phyloP scores from a whole-genome alignment of 495 filamentous ascomycete species.

The Penicillium coffeae region DNA sequence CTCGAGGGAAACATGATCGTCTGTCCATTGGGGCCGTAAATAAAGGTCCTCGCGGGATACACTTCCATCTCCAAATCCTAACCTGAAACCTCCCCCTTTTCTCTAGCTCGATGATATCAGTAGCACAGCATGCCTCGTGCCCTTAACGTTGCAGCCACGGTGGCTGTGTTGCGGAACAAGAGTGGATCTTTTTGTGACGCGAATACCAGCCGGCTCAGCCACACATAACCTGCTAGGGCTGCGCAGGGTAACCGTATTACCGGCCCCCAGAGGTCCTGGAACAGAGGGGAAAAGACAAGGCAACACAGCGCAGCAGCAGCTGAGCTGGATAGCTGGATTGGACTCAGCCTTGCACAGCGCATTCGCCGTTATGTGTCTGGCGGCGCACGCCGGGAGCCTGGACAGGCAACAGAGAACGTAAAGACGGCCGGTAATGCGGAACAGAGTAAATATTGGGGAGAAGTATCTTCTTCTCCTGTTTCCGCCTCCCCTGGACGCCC shows the following conservation, averaged over 20 bases:
- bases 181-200: conserved; percentile 20
- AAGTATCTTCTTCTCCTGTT: not conserved
- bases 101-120: conserved; percentile 19
- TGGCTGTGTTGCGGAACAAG: conserved; percentile 17
- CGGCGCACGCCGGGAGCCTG: too few relatives aligned
- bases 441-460: too few relatives aligned
- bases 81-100: conserved; percentile 6
- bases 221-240: conserved; percentile 22
- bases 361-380: too few relatives aligned
- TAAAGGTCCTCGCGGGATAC: too few relatives aligned
- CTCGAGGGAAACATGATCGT: too few relatives aligned
- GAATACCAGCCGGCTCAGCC: conserved; percentile 18
- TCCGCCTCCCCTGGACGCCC: not conserved
- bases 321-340: too few relatives aligned
- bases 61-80: too few relatives aligned
- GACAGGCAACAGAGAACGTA: too few relatives aligned
- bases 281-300: conserved; percentile 5
- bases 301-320: not conserved
- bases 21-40: not conserved
- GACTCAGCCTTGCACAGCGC: too few relatives aligned
- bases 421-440: too few relatives aligned
- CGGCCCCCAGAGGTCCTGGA: not conserved
- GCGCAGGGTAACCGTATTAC: conserved; percentile 16
- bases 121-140: conserved; percentile 5
- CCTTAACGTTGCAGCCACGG: conserved; percentile 17